Evolutionary conservation across 2,329 filamentous ascomycete species (phyloP), one percentile per base, ranked within the genome.

Genomic region (Ustilaginoidea virens): DNA sequence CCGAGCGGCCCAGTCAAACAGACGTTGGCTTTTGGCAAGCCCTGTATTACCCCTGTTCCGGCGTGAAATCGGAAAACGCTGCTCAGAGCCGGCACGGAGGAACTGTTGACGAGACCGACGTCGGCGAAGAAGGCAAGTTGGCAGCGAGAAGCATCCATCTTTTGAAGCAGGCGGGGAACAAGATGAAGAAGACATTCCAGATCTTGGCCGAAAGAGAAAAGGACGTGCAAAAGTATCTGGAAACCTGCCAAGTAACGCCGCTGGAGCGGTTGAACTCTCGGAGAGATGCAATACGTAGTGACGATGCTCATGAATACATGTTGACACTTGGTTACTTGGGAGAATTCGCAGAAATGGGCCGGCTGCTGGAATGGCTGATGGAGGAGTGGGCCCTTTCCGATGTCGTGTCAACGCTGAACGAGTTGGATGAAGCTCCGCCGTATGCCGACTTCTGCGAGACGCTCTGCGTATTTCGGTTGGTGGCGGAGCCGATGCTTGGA

Each of bases 271-370:
- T 55, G 45, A 39, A 41, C 23, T 41, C 41, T 17, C 43, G 53
- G 6, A 39, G 34, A 29, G 53, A 56, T 32, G 44, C 46, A 3
- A 45, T 52, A 22, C 38, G 42, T 32, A 48, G 46, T 5, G 39
- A 44, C 71, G 38, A 52, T 10, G 49, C 42, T 2, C 69, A 78
- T 39, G 54, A 58, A 2, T 78, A 80, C 43, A 61, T 83, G 45
- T 62, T 73, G 26, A 61, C 69, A 1, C 53, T 83, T 14, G 76
- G 68, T 1, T 61, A 66, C 29, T 48, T 72, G n/a, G 64, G 63
- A 20, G 70, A 81, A 37, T 58, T 60, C 27, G 52, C 63, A 2
- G 69, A 65, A 28, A 69, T 82, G 45, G 58, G 65, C 5, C 53
- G 53, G 4, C 49, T 75, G 5, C 49, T 76, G 10, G 47, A 53